These are phyloP conservation scores for Fusarium sp. DNA, from an alignment of 2,329 filamentous ascomycete species.

Conservation along the genomic window DNA sequence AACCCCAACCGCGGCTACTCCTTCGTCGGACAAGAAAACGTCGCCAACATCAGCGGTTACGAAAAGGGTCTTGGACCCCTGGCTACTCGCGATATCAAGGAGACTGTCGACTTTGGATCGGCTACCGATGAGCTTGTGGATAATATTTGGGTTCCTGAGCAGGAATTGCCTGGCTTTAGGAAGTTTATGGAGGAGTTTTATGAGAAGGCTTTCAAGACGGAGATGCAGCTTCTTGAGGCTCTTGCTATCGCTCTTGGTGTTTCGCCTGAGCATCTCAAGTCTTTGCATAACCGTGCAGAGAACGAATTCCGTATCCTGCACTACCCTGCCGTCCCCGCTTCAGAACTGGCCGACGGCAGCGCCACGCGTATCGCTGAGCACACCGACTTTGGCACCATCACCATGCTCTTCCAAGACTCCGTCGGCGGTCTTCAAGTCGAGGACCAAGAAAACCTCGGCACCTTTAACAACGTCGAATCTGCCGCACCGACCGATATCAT, in stretches of 20 bases:
- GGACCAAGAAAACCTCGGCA: slow-evolving; percentile 42
- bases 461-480: slow-evolving; percentile 42
- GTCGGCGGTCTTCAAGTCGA: slow-evolving; percentile 47
- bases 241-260: slow-evolving; percentile 80
- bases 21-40: slow-evolving; percentile 51
- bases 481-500: slow-evolving; percentile 47
- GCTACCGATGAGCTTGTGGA: slow-evolving; percentile 46
- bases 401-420: slow-evolving; percentile 48
- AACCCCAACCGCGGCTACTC: slow-evolving; percentile 54
- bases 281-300: slow-evolving; percentile 64
- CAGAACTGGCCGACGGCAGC: slow-evolving; percentile 43
- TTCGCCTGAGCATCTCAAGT: slow-evolving; percentile 75
- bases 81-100: slow-evolving; percentile 62
- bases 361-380: slow-evolving; percentile 48
- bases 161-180: slow-evolving; percentile 40
- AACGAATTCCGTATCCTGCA: slow-evolving; percentile 71
- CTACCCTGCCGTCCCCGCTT: slow-evolving; percentile 54
- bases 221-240: slow-evolving; percentile 79
- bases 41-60: slow-evolving; percentile 50
- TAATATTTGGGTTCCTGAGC: slow-evolving; percentile 47
- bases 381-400: slow-evolving; percentile 51
- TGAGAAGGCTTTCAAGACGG: slow-evolving; percentile 74
- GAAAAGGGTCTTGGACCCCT: slow-evolving; percentile 60
- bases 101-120: slow-evolving; percentile 55
- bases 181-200: slow-evolving; percentile 67